Percentiles rank a stretch among this genome's conserved stretches.
Evolutionary conservation across 1,284 basidiomycete genomes (phyloP).

Genomic region (Leucoagaricus sp.): DNA sequence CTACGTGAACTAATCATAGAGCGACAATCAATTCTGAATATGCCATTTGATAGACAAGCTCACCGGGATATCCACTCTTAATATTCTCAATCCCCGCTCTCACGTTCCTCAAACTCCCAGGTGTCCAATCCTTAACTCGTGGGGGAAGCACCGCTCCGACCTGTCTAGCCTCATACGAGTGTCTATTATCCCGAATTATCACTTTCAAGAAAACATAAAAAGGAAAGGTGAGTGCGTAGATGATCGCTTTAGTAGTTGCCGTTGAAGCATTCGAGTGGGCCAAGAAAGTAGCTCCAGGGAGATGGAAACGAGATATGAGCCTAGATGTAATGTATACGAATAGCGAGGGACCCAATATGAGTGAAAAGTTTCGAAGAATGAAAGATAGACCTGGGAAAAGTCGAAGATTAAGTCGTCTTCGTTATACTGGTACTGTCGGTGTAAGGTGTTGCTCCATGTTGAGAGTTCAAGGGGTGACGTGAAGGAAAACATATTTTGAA

Average conservation of each 20-base stretch:
- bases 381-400: slow-evolving; percentile 2
- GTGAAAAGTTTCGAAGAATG: slow-evolving; percentile 5
- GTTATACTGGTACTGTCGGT: no score
- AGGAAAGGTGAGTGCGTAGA: not conserved
- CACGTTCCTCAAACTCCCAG: slow-evolving; percentile 2
- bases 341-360: not conserved
- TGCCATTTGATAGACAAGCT: not conserved
- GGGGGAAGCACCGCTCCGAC: slow-evolving; percentile 2
- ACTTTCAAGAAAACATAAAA: not conserved
- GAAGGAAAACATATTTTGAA: no score
- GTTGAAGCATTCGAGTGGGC: not conserved
- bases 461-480: no score
- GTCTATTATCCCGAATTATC: not conserved
- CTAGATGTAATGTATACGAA: not conserved
- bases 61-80: slow-evolving; percentile 23
- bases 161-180: not conserved
- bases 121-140: slow-evolving; percentile 6
- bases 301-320: not conserved
- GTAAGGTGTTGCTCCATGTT: no score
- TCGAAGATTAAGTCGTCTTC: not conserved
- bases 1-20: slow-evolving; percentile 1
- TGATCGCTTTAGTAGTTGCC: not conserved
- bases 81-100: slow-evolving; percentile 8
- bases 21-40: not conserved
- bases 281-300: not conserved